Evolutionary conservation across 768 basidiomycete species (phyloP).

Genomic region (Suillus clintonianus): DNA sequence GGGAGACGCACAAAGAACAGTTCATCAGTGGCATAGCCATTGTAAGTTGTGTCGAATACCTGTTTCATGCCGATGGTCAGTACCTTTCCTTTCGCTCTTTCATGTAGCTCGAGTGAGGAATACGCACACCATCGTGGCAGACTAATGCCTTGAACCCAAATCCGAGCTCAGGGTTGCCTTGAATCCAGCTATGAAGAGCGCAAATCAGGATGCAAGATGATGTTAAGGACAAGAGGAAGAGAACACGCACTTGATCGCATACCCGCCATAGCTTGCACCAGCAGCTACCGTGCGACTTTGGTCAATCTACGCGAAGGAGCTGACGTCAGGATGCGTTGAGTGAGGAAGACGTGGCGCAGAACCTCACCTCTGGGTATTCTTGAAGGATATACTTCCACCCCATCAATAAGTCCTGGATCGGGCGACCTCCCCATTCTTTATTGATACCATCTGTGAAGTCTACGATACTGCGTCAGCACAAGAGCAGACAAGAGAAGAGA

Average conservation of each 20-base stretch:
- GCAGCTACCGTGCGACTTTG: slow-evolving; percentile 70
- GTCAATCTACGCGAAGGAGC: slow-evolving; percentile 53
- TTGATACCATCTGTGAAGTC: slow-evolving; percentile 81
- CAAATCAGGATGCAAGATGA: slow-evolving; percentile 7
- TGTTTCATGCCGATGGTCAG: slow-evolving; percentile 17
- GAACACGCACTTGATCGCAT: slow-evolving; percentile 74
- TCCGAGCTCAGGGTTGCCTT: slow-evolving; percentile 86
- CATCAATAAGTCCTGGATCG: slow-evolving; percentile 73
- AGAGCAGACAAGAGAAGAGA: not conserved
- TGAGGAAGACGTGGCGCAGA: not conserved
- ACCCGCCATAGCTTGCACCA: slow-evolving; percentile 86
- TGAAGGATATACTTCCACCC: slow-evolving; percentile 75
- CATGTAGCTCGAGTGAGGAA: not conserved
- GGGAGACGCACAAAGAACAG: slow-evolving; percentile 74
- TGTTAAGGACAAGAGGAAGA: not conserved
- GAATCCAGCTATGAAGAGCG: slow-evolving; percentile 73
- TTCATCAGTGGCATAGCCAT: slow-evolving; percentile 90
- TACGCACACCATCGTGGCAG: slow-evolving; percentile 84
- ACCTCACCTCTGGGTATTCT: slow-evolving; percentile 64
- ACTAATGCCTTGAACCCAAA: slow-evolving; percentile 92
- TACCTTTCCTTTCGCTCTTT: not conserved
- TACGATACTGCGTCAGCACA: slow-evolving; percentile 25
- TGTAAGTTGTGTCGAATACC: slow-evolving; percentile 78
- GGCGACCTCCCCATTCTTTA: slow-evolving; percentile 85
- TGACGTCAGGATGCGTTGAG: not conserved